phyloP scores from a whole-genome alignment of 192 early-diverging fungal genomes.

The Coemansia sp. region DNA sequence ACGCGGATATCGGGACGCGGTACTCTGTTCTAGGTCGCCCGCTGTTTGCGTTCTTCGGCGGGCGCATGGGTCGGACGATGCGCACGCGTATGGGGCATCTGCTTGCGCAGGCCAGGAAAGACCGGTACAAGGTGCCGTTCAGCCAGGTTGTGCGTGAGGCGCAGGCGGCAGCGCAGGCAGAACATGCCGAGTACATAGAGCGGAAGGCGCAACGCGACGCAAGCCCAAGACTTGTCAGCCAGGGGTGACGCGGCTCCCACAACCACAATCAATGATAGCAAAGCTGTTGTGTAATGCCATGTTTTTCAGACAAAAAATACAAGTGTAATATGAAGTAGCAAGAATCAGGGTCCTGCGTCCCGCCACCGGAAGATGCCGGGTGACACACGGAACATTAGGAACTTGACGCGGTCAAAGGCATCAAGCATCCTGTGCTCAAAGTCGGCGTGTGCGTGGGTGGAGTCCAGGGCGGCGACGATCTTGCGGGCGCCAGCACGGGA shows the following conservation, averaged over 20 bases:
- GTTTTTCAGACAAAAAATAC: too few relatives aligned
- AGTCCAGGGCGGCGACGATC: constrained; percentile 34
- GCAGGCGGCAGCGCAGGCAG: constrained; percentile 10
- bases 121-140: constrained; percentile 8
- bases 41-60: constrained; percentile 36
- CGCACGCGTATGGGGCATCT: constrained; percentile 18
- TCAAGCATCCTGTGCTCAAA: constrained; percentile 49
- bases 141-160: constrained; percentile 29
- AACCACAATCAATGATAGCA: neutral
- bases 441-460: constrained; percentile 44
- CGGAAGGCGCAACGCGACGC: too few relatives aligned
- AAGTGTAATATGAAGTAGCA: too few relatives aligned
- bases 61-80: constrained; percentile 33
- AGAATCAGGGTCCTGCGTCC: constrained; percentile 3
- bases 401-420: constrained; percentile 34
- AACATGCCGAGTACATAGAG: constrained; percentile 4
- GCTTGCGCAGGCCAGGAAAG: constrained; percentile 1
- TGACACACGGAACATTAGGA: constrained; percentile 47
- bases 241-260: too few relatives aligned
- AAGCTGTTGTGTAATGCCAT: neutral
- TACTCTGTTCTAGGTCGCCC: constrained; percentile 44
- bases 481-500: constrained; percentile 45
- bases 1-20: constrained; percentile 20
- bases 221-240: too few relatives aligned
- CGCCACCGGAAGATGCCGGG: constrained; percentile 48